These are phyloP conservation scores for Epichloe baconii DNA, from an alignment of 2,329 filamentous ascomycete species.

Conservation along the genomic window DNA sequence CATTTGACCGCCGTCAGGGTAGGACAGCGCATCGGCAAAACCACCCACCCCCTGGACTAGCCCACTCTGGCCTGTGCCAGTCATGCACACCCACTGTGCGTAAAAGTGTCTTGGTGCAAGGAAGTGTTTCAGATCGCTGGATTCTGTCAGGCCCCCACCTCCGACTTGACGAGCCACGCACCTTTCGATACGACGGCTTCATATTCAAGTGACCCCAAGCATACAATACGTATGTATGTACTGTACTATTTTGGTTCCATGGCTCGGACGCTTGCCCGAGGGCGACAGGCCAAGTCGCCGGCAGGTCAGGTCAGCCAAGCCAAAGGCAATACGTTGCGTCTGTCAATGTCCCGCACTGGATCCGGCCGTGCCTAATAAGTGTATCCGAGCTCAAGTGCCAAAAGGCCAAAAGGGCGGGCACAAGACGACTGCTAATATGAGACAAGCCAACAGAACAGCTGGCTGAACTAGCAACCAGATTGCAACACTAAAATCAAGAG, in stretches of 20 bases:
- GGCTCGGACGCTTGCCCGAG: background rate
- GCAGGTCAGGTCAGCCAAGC: no score
- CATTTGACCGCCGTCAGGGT: no score
- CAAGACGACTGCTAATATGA: background rate
- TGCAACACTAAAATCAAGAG: background rate
- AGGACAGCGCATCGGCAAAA: no score
- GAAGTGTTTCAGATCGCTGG: slow-evolving; percentile 11
- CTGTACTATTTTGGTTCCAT: background rate
- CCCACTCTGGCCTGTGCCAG: background rate
- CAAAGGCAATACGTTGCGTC: no score
- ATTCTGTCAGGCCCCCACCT: background rate
- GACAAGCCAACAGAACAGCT: background rate
- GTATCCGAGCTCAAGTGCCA: background rate
- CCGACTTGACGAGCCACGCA: background rate
- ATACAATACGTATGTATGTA: no score
- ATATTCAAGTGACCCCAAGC: no score
- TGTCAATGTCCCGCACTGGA: no score
- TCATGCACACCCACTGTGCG: background rate
- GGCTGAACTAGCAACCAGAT: background rate
- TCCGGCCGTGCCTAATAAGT: no score
- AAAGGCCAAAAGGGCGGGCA: background rate
- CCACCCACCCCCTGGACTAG: slow-evolving; percentile 3
- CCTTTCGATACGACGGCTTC: no score
- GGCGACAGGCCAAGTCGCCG: no score
- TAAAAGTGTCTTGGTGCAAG: slow-evolving; percentile 5